These are phyloP conservation scores for Solanum habrochaites DNA, from an alignment of 257 asterid species.

Conservation along the genomic window DNA sequence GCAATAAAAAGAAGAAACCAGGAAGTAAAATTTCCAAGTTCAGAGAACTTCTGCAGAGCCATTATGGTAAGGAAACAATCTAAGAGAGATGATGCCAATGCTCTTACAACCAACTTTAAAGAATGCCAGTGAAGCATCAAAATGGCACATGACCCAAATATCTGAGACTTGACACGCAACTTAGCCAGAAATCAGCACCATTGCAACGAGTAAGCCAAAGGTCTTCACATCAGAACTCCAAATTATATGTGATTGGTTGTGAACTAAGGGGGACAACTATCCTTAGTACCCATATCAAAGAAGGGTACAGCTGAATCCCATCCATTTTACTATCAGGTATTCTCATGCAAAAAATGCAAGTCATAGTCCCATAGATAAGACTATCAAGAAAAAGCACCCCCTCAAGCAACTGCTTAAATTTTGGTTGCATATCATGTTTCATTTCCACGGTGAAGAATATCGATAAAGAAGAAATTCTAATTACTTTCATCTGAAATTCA, in stretches of 20 bases:
- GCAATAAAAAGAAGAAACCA: background rate
- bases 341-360: background rate
- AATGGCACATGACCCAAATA: background rate
- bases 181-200: background rate
- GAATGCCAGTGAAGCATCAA: background rate
- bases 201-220: background rate
- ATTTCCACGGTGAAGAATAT: background rate
- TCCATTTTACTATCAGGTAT: background rate
- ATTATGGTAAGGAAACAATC: background rate
- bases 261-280: background rate
- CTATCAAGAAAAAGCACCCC: background rate
- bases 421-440: background rate
- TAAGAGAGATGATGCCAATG: background rate
- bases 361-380: background rate
- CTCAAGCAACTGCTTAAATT: background rate
- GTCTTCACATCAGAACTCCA: background rate
- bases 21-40: background rate
- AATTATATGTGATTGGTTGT: background rate
- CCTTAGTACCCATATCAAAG: background rate
- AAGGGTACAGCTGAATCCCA: background rate
- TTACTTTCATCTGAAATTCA: background rate
- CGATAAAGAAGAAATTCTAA: background rate
- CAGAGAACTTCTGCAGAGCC: background rate
- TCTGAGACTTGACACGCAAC: background rate
- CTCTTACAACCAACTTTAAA: background rate